These are phyloP conservation scores for Diaporthe vexans DNA, from an alignment of 2,329 filamentous ascomycete genomes.

Conservation along the genomic window DNA sequence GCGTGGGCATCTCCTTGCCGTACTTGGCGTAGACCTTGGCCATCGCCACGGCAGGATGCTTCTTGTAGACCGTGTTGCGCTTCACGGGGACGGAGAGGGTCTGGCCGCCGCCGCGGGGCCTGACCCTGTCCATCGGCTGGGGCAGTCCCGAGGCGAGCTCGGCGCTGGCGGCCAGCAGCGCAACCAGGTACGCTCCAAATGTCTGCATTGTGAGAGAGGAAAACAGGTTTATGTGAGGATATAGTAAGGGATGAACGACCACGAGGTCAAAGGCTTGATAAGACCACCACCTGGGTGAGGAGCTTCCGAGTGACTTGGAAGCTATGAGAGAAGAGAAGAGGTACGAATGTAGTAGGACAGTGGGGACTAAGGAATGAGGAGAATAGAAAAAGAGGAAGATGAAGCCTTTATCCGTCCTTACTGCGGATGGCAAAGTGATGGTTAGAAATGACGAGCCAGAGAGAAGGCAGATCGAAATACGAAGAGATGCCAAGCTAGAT, in stretches of 20 bases:
- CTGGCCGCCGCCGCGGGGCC: constrained; percentile 25
- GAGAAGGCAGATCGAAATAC: background rate
- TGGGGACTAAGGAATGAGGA: background rate
- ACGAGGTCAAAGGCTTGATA: background rate
- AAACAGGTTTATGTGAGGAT: background rate
- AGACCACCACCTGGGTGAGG: constrained; percentile 40
- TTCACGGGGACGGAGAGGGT: constrained; percentile 39
- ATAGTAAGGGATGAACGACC: background rate
- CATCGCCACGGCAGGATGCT: constrained; percentile 42
- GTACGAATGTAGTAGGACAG: background rate
- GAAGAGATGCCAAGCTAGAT: constrained; percentile 1
- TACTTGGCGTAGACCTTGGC: constrained; percentile 44
- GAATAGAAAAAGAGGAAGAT: constrained; percentile 3
- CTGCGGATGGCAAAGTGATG: constrained; percentile 16
- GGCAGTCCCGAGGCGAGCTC: constrained; percentile 43
- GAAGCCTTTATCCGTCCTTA: constrained; percentile 4
- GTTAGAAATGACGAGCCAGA: constrained; percentile 10
- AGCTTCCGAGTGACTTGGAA: background rate
- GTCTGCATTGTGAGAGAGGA: constrained; percentile 37
- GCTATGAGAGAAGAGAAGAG: background rate
- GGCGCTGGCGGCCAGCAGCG: constrained; percentile 42
- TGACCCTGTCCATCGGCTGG: constrained; percentile 38
- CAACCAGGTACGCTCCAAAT: constrained; percentile 40
- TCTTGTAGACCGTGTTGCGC: constrained; percentile 40
- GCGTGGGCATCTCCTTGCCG: constrained; percentile 38